Evolutionary conservation across 768 basidiomycete species (phyloP), one percentile per base, ranked within the genome.

Genomic region (Clitopilus hobsonii): DNA sequence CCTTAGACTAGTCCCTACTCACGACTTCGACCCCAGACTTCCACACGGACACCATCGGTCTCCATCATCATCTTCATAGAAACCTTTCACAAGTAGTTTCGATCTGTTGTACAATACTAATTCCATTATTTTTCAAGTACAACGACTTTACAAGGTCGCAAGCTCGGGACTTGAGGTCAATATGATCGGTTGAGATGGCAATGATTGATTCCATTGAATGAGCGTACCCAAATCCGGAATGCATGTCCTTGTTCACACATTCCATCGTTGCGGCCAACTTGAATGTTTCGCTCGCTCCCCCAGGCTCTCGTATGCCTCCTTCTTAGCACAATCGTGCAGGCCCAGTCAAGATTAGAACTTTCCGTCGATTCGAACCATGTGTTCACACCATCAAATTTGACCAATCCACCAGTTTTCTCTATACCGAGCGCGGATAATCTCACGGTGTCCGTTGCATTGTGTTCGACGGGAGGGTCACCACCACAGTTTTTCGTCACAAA

Each of bases 401-500:
- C 77, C 22, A 67, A 62, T 56, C 65, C 73, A 20, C 66, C 75
- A 0, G 61, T 71, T 2, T 78, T 80, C 51, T 63, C 62, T 11
- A 65, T 84, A 11, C 81, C 81, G 0, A 47, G 65, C 0, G 67
- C 74, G 5, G 55, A 66, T 5, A 69, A 67, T 38, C 63, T 80
- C 26, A 73, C 71, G 16, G 68, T 83, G n/a, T 75, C 77, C 11
- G 59, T 84, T 45, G 82, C 82, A 0, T 65, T 81, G 38, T 84
- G 83, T 58, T 65, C 76, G 0, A 60, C 62, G 11, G 62, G 67
- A 0, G 55, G 64, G 8, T 58, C 71, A 0, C 57, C 71, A 0
- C 79, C 83, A 6, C 74, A 78, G 14, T 85, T 90, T 60, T 82
- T 86, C 57, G 61, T 91, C 3, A 79, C 81, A 0, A 89, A 85